Evolutionary conservation across 2,329 filamentous ascomycete genomes (phyloP).

Genomic region (Pseudopithomyces maydicus): DNA sequence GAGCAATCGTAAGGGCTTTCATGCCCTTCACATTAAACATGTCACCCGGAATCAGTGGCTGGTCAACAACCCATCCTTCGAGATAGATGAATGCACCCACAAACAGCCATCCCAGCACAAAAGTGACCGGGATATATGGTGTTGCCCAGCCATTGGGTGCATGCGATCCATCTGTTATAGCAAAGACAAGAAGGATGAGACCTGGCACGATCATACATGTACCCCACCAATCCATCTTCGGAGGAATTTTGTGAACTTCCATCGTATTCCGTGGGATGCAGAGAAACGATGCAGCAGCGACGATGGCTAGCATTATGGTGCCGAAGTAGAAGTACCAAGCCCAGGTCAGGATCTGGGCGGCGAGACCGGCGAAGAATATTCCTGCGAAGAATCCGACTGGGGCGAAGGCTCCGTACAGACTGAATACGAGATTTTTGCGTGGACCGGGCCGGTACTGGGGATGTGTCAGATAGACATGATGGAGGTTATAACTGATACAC

Average conservation of each 20-base stretch:
- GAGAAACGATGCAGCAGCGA: slow-evolving; percentile 33
- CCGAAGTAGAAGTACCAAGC: slow-evolving; percentile 43
- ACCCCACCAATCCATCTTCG: slow-evolving; percentile 47
- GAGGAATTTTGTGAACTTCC: slow-evolving; percentile 12
- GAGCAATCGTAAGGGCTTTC: slow-evolving; percentile 44
- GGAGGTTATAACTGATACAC: slow-evolving; percentile 2
- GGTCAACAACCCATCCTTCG: slow-evolving; percentile 70
- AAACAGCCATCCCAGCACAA: slow-evolving; percentile 66
- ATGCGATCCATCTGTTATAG: slow-evolving; percentile 74
- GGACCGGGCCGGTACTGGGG: slow-evolving; percentile 67
- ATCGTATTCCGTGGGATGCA: slow-evolving; percentile 31
- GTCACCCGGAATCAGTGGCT: slow-evolving; percentile 72
- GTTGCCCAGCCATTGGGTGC: slow-evolving; percentile 73
- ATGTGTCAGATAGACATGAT: neutral
- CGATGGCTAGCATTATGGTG: slow-evolving; percentile 38
- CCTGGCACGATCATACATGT: slow-evolving; percentile 52
- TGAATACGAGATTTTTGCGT: slow-evolving; percentile 71
- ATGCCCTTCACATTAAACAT: slow-evolving; percentile 74
- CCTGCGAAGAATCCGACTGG: slow-evolving; percentile 53
- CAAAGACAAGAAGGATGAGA: slow-evolving; percentile 72
- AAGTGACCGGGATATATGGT: slow-evolving; percentile 70
- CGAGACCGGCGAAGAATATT: slow-evolving; percentile 42
- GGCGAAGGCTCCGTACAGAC: slow-evolving; percentile 60
- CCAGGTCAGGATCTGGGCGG: slow-evolving; percentile 38
- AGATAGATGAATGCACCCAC: slow-evolving; percentile 69